Conservation (phyloP, 768 basidiomycete genomes). For the Daedaleopsis nitida region DNA sequence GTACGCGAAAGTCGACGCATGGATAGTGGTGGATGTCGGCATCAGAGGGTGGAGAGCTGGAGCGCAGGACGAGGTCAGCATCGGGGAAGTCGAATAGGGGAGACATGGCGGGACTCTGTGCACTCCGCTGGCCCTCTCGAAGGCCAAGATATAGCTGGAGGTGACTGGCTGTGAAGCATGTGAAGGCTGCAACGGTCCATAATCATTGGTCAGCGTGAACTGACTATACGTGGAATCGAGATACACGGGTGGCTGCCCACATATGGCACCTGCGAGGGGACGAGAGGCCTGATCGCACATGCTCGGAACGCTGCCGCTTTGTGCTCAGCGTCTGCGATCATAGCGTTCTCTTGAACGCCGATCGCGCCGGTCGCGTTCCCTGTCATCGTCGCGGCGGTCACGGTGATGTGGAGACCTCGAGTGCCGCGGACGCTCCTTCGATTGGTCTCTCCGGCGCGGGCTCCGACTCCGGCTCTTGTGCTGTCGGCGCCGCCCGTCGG, state of each 20-base stretch:
- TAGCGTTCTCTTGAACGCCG: constrained; percentile 20
- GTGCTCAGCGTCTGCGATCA: constrained; percentile 18
- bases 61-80: constrained; percentile 56
- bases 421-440: constrained; percentile 25
- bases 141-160: constrained; percentile 6
- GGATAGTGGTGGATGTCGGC: constrained; percentile 15
- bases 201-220: neutral
- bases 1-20: constrained; percentile 55
- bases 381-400: constrained; percentile 15
- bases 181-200: neutral
- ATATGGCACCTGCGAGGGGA: no score
- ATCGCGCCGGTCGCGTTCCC: constrained; percentile 33
- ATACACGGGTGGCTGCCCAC: neutral
- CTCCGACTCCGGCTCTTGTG: constrained; percentile 57
- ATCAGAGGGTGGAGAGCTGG: constrained; percentile 31
- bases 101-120: constrained; percentile 15
- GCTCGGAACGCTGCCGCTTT: no score
- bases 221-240: neutral
- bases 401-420: constrained; percentile 27
- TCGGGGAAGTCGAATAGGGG: constrained; percentile 44
- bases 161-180: neutral
- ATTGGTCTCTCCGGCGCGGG: constrained; percentile 27
- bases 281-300: no score
- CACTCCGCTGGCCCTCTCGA: neutral
- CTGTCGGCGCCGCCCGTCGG: constrained; percentile 35